Conservation (phyloP, 139 green algal species). For the Astrephomene gubernaculifera region DNA sequence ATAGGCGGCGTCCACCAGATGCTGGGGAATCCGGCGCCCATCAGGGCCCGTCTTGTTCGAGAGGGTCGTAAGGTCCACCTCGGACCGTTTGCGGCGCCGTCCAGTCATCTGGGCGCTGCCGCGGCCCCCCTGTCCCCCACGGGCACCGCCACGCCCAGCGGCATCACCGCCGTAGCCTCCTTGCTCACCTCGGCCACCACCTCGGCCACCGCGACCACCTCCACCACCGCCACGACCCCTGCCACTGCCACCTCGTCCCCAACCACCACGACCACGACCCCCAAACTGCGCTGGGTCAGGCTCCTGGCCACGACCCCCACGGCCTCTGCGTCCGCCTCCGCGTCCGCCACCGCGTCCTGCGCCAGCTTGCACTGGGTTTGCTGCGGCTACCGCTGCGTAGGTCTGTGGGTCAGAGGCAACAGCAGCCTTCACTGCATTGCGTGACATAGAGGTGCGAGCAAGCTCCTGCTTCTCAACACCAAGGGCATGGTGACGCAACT, state of each 20-base stretch:
- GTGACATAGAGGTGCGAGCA: background rate
- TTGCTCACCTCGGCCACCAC: slow-evolving; percentile 24
- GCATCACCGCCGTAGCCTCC: slow-evolving; percentile 36
- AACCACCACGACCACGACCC: background rate
- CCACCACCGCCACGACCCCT: background rate
- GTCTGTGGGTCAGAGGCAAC: background rate
- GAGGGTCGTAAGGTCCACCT: background rate
- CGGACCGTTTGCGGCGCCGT: background rate
- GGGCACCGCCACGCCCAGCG: slow-evolving; percentile 47
- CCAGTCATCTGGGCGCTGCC: background rate
- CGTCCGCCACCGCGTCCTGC: too few species aligned
- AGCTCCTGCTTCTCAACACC: background rate
- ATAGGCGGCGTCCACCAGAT: background rate
- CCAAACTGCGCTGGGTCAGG: background rate
- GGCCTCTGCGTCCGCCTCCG: too few species aligned
- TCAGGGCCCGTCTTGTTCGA: background rate
- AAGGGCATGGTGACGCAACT: background rate
- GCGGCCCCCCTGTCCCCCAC: slow-evolving; percentile 31
- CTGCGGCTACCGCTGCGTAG: background rate
- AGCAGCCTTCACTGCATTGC: background rate
- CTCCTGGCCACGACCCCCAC: too few species aligned
- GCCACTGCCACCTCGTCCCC: background rate
- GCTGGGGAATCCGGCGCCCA: background rate
- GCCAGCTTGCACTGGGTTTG: too few species aligned
- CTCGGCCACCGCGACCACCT: background rate